Percentiles rank a stretch among this genome's conserved stretches.
Evolutionary conservation across 768 basidiomycete genomes (phyloP).

Genomic region (Leccinum aurantiacum): DNA sequence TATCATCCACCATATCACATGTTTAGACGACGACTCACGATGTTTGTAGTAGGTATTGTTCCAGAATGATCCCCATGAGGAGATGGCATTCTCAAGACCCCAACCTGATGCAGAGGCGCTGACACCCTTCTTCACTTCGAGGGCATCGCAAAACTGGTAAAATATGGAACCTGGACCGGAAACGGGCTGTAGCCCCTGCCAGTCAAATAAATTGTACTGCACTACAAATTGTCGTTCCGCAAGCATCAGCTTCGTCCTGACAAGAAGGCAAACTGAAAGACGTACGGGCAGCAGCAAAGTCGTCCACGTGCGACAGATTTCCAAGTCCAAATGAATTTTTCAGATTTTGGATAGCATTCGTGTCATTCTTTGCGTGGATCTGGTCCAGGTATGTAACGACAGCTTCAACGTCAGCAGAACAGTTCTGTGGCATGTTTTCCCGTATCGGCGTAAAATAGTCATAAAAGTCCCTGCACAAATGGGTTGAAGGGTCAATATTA

Average conservation of each 20-base stretch:
- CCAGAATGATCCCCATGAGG: conserved; percentile 63
- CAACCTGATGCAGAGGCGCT: conserved; percentile 50
- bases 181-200: conserved; percentile 61
- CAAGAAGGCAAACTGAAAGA: not conserved
- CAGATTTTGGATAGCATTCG: conserved; percentile 48
- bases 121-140: conserved; percentile 40
- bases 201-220: conserved; percentile 59
- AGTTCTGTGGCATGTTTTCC: conserved; percentile 67
- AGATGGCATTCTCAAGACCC: conserved; percentile 60
- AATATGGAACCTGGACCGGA: conserved; percentile 41
- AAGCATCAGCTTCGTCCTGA: not conserved
- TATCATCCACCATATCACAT: not conserved
- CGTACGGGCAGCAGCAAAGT: conserved; percentile 59
- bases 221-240: conserved; percentile 35
- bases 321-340: conserved; percentile 62
- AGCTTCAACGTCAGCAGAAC: conserved; percentile 68
- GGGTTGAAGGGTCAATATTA: not conserved
- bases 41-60: conserved; percentile 45
- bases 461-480: conserved; percentile 22
- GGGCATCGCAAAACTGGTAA: conserved; percentile 41
- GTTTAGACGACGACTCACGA: conserved; percentile 38
- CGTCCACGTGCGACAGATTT: conserved; percentile 58
- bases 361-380: conserved; percentile 47
- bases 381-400: conserved; percentile 62
- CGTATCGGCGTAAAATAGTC: conserved; percentile 72